A percentile compares a stretch with the other conserved stretches of the same genome.
Evolutionary conservation across 306 rosid genomes (phyloP).

Genomic region (Cicer judaicum): DNA sequence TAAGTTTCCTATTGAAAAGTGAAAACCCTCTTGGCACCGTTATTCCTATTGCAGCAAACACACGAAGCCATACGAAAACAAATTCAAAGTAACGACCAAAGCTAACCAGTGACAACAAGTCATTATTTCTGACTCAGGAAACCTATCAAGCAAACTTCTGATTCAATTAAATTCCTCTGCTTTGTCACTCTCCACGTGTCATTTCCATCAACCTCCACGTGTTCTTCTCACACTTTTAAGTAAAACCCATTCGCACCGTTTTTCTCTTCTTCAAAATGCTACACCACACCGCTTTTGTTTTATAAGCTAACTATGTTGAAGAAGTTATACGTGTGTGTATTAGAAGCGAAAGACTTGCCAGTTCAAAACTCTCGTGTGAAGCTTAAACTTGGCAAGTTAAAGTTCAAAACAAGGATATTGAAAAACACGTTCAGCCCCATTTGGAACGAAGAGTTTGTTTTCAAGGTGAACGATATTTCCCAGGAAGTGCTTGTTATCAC

Average conservation of each 20-base stretch:
- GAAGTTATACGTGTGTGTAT: constrained; percentile 72
- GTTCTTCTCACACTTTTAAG: constrained; percentile 23
- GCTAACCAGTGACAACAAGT: not conserved
- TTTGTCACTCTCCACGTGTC: constrained; percentile 50
- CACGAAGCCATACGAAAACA: constrained; percentile 18
- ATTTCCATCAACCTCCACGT: constrained; percentile 52
- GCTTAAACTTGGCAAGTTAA: constrained; percentile 67
- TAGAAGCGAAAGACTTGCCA: constrained; percentile 69
- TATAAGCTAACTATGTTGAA: constrained; percentile 32
- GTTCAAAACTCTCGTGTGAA: constrained; percentile 64
- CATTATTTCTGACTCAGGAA: constrained; percentile 1
- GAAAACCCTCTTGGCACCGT: not conserved
- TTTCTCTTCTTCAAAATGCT: not conserved
- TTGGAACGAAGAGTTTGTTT: constrained; percentile 84
- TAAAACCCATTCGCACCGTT: constrained; percentile 41
- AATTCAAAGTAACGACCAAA: not conserved
- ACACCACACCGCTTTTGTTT: constrained; percentile 16
- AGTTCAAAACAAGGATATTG: constrained; percentile 63
- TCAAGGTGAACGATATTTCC: constrained; percentile 56
- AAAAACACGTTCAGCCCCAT: constrained; percentile 54
- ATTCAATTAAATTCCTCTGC: not conserved
- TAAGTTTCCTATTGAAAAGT: not conserved
- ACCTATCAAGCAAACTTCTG: constrained; percentile 33
- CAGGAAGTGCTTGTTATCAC: constrained; percentile 63
- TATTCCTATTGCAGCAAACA: not conserved